phyloP scores from a whole-genome alignment of 2,329 filamentous ascomycete species.

The Metarhizium humberi region DNA sequence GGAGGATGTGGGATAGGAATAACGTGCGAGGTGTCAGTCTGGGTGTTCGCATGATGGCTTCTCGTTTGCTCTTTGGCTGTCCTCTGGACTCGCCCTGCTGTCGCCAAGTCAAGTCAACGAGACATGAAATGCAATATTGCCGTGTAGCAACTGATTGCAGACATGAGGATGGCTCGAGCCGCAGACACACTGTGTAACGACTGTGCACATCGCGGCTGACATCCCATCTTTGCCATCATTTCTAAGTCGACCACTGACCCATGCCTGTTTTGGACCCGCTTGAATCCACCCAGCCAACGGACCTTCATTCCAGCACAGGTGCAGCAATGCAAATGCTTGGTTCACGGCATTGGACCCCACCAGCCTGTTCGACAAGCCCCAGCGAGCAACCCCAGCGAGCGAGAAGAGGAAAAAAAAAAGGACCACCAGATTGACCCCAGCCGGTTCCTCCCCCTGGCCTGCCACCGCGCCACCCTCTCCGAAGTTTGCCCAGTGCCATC shows the following conservation, averaged over 20 bases:
- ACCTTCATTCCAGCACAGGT: conserved; percentile 2
- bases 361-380: not conserved
- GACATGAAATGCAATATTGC: not conserved
- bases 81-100: not conserved
- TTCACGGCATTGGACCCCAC: not conserved
- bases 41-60: not conserved
- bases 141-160: not conserved
- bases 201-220: not conserved
- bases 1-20: not conserved
- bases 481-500: not conserved
- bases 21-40: not conserved
- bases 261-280: not conserved
- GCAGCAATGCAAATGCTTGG: not conserved
- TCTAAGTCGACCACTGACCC: not conserved
- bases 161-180: not conserved
- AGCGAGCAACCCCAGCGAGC: not conserved
- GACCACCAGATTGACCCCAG: not conserved
- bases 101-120: not conserved
- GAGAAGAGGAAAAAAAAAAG: not conserved
- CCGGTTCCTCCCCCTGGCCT: not conserved
- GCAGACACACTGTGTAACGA: not conserved
- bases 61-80: not conserved
- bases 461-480: not conserved
- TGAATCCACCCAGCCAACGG: not conserved
- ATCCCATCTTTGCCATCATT: not conserved